A percentile compares a stretch with the other conserved stretches of the same genome.
phyloP scores from a whole-genome alignment of 139 green algal genomes.

The Eudorina sp. region DNA sequence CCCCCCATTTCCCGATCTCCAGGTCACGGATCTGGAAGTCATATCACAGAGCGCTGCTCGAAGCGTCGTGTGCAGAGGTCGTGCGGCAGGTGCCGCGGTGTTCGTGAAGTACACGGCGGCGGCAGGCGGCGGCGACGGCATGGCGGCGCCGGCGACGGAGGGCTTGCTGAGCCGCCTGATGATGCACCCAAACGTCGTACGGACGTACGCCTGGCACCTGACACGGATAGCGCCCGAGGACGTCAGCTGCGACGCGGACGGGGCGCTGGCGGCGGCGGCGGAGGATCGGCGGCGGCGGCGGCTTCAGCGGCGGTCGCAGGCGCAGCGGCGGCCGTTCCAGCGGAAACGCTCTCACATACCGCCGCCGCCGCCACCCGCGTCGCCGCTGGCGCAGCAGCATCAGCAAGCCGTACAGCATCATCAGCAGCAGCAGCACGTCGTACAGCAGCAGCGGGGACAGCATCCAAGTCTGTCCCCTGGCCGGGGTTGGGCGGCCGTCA shows the following conservation, averaged over 20 bases:
- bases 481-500: no score
- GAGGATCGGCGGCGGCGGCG: background rate
- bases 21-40: conserved; percentile 10
- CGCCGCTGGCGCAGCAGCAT: no score
- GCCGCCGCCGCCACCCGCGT: no score
- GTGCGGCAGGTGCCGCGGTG: background rate
- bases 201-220: conserved; percentile 21
- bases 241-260: background rate
- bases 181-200: conserved; percentile 22
- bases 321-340: background rate
- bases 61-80: background rate
- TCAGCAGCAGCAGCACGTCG: background rate
- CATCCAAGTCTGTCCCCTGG: no score
- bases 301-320: background rate
- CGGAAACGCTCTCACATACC: no score
- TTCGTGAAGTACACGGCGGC: conserved; percentile 24
- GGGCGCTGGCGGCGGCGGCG: background rate
- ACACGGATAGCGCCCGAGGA: background rate
- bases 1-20: no score
- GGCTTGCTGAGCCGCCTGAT: conserved; percentile 30
- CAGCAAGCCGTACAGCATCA: no score
- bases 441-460: background rate
- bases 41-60: background rate
- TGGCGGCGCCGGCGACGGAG: conserved; percentile 18
- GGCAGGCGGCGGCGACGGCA: background rate